Conservation (phyloP, 129 eudicot genomes). For the Silybum marianum region DNA sequence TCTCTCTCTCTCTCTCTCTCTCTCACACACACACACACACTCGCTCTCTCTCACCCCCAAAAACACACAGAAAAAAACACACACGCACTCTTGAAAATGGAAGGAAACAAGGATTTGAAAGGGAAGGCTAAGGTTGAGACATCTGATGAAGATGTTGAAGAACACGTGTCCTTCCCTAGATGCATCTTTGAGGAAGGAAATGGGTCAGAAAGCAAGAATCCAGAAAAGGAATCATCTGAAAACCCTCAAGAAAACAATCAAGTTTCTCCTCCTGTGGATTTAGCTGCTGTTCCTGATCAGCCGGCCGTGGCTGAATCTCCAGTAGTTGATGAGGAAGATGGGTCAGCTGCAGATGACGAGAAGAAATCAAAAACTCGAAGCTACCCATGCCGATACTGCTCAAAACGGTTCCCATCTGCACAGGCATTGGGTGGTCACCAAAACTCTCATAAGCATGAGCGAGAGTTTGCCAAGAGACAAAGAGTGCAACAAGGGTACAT, state of each 20-base stretch:
- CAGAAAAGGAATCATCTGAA: not conserved
- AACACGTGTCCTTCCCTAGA: not conserved
- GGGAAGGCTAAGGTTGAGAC: slow-evolving; percentile 9
- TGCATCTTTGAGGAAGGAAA: not conserved
- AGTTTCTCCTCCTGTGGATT: not conserved
- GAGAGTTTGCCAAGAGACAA: slow-evolving; percentile 46
- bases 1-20: not conserved
- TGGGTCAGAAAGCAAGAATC: not conserved
- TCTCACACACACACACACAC: not conserved
- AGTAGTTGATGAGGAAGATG: not conserved
- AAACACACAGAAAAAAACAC: too few species aligned
- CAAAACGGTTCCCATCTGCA: slow-evolving; percentile 42
- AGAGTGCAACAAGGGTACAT: not conserved
- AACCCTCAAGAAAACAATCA: slow-evolving; percentile 1
- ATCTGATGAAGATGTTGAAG: not conserved
- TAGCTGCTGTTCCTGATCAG: not conserved
- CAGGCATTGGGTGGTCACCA: slow-evolving; percentile 81
- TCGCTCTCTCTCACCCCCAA: too few species aligned
- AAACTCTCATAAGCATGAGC: slow-evolving; percentile 52
- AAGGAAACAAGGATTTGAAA: slow-evolving; percentile 4
- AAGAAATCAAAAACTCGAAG: not conserved
- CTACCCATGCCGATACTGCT: slow-evolving; percentile 44
- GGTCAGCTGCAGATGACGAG: not conserved
- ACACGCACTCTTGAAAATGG: slow-evolving; percentile 6
- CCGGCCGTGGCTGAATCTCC: not conserved